Base-by-base conservation (phyloP, 2,329 filamentous ascomycete genomes). In the Pleurostoma richardsiae region DNA sequence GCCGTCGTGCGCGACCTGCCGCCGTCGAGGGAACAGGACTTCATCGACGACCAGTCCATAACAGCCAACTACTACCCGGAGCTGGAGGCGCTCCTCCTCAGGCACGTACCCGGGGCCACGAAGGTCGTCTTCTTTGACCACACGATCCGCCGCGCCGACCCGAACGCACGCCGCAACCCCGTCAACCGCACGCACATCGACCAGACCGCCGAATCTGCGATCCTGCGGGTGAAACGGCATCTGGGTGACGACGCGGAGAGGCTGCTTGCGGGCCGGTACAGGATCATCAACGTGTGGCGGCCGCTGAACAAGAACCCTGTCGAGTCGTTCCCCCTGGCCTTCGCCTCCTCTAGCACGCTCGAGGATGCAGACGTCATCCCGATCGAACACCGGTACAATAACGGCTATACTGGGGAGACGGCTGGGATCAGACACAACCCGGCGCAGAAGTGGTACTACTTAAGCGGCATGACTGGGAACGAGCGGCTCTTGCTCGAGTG, bases 201-300 rank as follows among this genome's bases (percentile, higher is more conserved):
- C 63, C 90, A 96, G 67, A 94, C 89, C 0, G 66, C 77, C 5
- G 64, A 64, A 11, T 85, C 86, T 0, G 83, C 86, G 1, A 75
- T 69, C 7, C 73, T 79, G 61, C 85, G 90, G 42, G 86, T 95
- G 3, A 70, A 71, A 10, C 70, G 77, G 2, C 88, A 91, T 63
- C 72, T 89, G 46, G 68, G 64, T 1, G 76, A 77, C 7, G 86
- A 90, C 51, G 86, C 88, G 0, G 82, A 85, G 4, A 59, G 66
- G 46, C 70, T 92, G 0, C 76, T 92, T 1, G 62, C 74, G 49
- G 80, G 77, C 3, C 82, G 90, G 3, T 90, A 89, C 65, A 80
- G 90, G 50, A 88, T 96, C 59, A 80, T 96, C 63, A 96, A 95
- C 55, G 85, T 96, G 42, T 96, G 90, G 90, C 77, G 87, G 0